Evolutionary conservation across 345 rosid genomes (phyloP).

Genomic region (Arabis hirsuta): DNA sequence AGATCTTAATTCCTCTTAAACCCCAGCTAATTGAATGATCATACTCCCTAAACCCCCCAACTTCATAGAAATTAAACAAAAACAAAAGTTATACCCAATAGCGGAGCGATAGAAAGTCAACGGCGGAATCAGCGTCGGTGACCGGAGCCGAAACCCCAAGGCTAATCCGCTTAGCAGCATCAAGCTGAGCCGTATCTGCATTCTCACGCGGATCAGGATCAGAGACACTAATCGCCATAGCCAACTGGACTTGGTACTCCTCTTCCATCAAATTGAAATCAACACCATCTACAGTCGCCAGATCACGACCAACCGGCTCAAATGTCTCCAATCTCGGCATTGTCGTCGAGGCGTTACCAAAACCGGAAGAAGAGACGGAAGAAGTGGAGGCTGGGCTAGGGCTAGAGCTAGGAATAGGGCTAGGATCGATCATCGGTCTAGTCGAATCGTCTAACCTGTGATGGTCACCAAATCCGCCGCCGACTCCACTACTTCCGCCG

Average conservation of each 20-base stretch:
- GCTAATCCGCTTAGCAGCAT: slow-evolving; percentile 94
- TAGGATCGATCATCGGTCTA: slow-evolving; percentile 52
- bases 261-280: slow-evolving; percentile 87
- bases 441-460: slow-evolving; percentile 53
- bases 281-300: slow-evolving; percentile 44
- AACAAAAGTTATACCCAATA: slow-evolving; percentile 93
- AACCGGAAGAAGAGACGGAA: slow-evolving; percentile 49
- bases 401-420: slow-evolving; percentile 48
- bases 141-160: slow-evolving; percentile 67
- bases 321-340: slow-evolving; percentile 56
- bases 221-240: slow-evolving; percentile 94
- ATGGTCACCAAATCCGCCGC: slow-evolving; percentile 64
- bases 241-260: slow-evolving; percentile 94
- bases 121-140: slow-evolving; percentile 53
- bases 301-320: slow-evolving; percentile 57
- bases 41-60: slow-evolving; percentile 21
- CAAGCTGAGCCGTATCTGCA: slow-evolving; percentile 92
- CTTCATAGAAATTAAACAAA: neutral
- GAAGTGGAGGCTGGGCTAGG: slow-evolving; percentile 45
- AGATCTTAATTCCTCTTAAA: slow-evolving; percentile 34
- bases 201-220: slow-evolving; percentile 68
- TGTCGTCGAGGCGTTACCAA: slow-evolving; percentile 43
- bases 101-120: slow-evolving; percentile 74
- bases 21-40: slow-evolving; percentile 10
- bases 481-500: slow-evolving; percentile 86